Base-by-base conservation (phyloP, 805 yeast genomes). In the Metschnikowia rubicola region DNA sequence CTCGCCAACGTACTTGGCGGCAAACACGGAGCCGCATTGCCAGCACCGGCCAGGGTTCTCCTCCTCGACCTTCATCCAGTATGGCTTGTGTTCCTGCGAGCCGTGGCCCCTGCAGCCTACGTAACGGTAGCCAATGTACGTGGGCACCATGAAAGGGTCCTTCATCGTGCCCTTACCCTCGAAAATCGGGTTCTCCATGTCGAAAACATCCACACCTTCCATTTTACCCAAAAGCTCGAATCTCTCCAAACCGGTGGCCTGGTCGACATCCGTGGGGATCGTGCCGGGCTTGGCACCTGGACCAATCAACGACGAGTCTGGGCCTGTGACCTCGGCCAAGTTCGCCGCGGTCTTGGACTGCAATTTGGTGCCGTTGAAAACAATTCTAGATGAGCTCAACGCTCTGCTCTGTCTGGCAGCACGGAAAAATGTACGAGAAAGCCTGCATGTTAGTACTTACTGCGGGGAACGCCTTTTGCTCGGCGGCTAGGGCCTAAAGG, bases 241-340 rank as follows among this genome's bases (percentile, higher is more conserved):
- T 83, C 99, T 90, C 74, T 88, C 98, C 65, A 92, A 77, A 86
- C 99, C 99, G 43, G 99, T 94, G 62, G 97, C 90, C 77, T 92
- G 98, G 64, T 94, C 97, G 58, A 88, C 67, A 70, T 91, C 96
- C 51, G 96, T 83, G 68, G 98, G 97, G 65, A 94, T 84, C 42
- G 84, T 77, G 58, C 92, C 96, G 59, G 80, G 78, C 58, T 75
- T 71, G 56, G 96, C 96, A 81, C 97, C 98, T 46, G 86, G 83
- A 70, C 97, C 97, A 59, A 90, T 80, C 69, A 92, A 80, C 46
- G 89, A 77, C 56, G 78, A 81, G 57, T 68, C 75, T 43, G 83
- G 79, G 64, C 88, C 89, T 44, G 81, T 77, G 59, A 92, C 96
- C 68, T 92, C 96, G 47, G 84, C 73, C 61, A 92, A 78, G 44